Conservation (phyloP, 2,329 filamentous ascomycete genomes). For the Aspergillus sp. region DNA sequence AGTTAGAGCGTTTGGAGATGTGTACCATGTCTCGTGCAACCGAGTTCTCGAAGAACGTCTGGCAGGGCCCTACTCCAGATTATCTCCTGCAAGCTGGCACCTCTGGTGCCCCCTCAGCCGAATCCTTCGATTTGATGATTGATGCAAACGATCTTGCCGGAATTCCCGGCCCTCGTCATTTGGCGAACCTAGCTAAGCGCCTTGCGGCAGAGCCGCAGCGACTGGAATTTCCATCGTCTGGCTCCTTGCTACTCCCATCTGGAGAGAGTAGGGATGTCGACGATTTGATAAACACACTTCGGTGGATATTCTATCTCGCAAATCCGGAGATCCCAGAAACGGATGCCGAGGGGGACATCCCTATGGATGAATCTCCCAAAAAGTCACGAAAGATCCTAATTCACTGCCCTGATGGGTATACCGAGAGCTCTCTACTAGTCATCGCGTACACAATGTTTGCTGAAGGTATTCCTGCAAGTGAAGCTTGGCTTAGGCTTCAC, state of each 20-base stretch:
- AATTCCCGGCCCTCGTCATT: conserved; percentile 66
- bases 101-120: conserved; percentile 49
- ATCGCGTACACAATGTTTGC: conserved; percentile 94
- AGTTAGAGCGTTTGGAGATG: conserved; percentile 90
- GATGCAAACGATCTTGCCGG: conserved; percentile 85
- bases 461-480: conserved; percentile 74
- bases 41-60: conserved; percentile 87
- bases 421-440: conserved; percentile 83
- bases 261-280: conserved; percentile 83
- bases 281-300: conserved; percentile 79
- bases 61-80: conserved; percentile 83
- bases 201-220: conserved; percentile 53
- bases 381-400: conserved; percentile 73
- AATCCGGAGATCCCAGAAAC: conserved; percentile 55
- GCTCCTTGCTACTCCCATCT: conserved; percentile 82
- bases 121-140: conserved; percentile 75
- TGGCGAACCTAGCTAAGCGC: conserved; percentile 63
- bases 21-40: conserved; percentile 86
- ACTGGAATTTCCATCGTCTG: conserved; percentile 88
- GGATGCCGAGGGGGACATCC: conserved; percentile 57
- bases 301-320: conserved; percentile 83
- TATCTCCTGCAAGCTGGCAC: conserved; percentile 49
- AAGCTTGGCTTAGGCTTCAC: conserved; percentile 86
- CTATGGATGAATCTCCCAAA: conserved; percentile 46
- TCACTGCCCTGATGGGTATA: conserved; percentile 94